These are phyloP conservation scores for Leccinum truebloodii DNA, from an alignment of 768 basidiomycete genomes.

Conservation along the genomic window DNA sequence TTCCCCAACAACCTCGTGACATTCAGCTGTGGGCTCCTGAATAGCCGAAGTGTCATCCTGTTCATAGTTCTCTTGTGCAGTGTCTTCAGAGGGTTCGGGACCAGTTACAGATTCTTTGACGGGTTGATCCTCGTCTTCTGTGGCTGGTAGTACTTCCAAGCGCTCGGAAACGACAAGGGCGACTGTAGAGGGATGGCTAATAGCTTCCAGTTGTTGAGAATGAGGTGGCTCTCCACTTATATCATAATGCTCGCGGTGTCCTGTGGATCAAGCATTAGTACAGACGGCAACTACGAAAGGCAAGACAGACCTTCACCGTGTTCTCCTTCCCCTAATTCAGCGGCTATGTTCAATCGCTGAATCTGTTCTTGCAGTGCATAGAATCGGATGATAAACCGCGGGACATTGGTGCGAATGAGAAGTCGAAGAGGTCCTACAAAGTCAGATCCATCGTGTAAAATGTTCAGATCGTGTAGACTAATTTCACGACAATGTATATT, in stretches of 20 bases:
- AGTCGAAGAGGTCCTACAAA: slow-evolving; percentile 64
- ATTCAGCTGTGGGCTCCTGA: slow-evolving; percentile 18
- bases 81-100: slow-evolving; percentile 7
- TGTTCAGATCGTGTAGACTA: slow-evolving; percentile 70
- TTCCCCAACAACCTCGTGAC: slow-evolving; percentile 19
- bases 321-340: slow-evolving; percentile 19
- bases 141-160: not conserved
- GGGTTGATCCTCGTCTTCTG: slow-evolving; percentile 7
- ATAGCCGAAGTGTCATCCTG: not conserved
- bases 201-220: slow-evolving; percentile 10
- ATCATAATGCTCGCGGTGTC: slow-evolving; percentile 14
- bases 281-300: not conserved
- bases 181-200: not conserved
- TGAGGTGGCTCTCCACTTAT: slow-evolving; percentile 8
- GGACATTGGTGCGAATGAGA: slow-evolving; percentile 44
- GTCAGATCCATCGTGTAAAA: slow-evolving; percentile 66
- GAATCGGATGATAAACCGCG: slow-evolving; percentile 70
- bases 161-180: not conserved
- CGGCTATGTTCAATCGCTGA: slow-evolving; percentile 35
- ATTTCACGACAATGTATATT: slow-evolving; percentile 68
- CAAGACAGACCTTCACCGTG: slow-evolving; percentile 22
- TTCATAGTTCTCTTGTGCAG: slow-evolving; percentile 12
- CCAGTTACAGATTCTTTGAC: slow-evolving; percentile 3
- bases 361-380: slow-evolving; percentile 63
- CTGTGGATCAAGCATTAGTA: slow-evolving; percentile 14